Conservation (phyloP, 2,329 filamentous ascomycete species). For the Beauveria medogensis region DNA sequence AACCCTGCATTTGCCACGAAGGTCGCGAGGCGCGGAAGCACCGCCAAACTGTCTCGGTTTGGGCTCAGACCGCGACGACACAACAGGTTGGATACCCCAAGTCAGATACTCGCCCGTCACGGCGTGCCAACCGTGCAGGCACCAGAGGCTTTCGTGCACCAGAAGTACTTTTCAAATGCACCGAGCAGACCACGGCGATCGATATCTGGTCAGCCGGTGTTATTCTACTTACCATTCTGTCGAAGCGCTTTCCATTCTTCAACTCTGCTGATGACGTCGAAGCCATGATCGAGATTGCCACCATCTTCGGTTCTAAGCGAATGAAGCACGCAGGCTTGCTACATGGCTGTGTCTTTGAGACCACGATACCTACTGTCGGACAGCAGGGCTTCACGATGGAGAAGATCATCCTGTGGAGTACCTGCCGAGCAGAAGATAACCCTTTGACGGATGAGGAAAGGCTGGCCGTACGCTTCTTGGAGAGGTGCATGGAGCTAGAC, state of each 20-base stretch:
- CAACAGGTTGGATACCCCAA: constrained; percentile 70
- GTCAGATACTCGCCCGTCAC: constrained; percentile 77
- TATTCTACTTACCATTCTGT: constrained; percentile 92
- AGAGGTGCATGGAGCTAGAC: constrained; percentile 67
- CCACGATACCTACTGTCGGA: constrained; percentile 83
- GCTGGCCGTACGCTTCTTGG: constrained; percentile 64
- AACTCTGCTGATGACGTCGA: constrained; percentile 98
- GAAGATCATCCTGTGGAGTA: constrained; percentile 94
- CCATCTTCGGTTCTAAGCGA: constrained; percentile 77
- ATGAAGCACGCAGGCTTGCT: constrained; percentile 79
- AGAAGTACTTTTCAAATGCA: constrained; percentile 95
- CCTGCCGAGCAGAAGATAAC: constrained; percentile 58
- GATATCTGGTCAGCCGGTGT: constrained; percentile 97
- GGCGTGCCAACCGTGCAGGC: constrained; percentile 87
- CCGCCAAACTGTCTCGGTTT: constrained; percentile 49
- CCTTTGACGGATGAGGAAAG: constrained; percentile 59
- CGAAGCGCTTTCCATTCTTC: constrained; percentile 92
- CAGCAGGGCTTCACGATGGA: constrained; percentile 79
- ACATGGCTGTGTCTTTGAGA: constrained; percentile 89
- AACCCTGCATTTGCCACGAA: constrained; percentile 76
- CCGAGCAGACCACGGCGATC: constrained; percentile 84
- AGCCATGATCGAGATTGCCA: constrained; percentile 93
- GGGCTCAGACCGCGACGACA: constrained; percentile 41
- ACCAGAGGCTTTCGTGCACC: constrained; percentile 94
- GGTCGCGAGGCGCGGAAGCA: constrained; percentile 52